Evolutionary conservation across 805 yeast genomes (phyloP), one percentile per base, ranked within the genome.

Genomic region (Cyberlindnera subsufficiens): DNA sequence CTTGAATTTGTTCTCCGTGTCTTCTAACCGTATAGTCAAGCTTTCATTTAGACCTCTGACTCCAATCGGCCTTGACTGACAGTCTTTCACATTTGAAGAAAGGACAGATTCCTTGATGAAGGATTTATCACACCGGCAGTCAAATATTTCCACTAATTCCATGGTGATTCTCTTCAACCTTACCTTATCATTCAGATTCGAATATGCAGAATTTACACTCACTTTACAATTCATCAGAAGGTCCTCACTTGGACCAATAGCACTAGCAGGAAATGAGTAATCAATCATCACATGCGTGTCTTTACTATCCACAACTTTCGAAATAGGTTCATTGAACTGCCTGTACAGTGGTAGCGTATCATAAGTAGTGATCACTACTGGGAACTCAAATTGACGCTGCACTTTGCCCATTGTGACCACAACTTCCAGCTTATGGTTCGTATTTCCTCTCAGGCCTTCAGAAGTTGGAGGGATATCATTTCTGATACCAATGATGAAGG

Each of bases 191-290:
- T 55, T 38, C 6, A 33, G 34, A n/a, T 35, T 47, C 17, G 34
- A 37, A 14, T 38, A 35, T 6, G 42, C 33, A 16, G 33, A 49
- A 20, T 49, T 52, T 69, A 76, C 36, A 71, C 46, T 35, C 1
- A 78, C 54, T 32, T 68, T 68, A 16, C 71, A 51, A 29, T 59
- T 55, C 6, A 78, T 40, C 6, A 54, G 50, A 7, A 80, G 53
- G 6, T 62, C 59, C 54, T 81, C 88, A 39, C 66, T 67, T 0
- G 81, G 81, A 1, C 85, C 82, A n/a, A 80, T 68, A 29, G 82
- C 72, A 6, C 78, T 67, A 6, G 69, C 67, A 1, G 80, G 76
- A 16, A 80, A 50, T 6, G 64, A 60, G 38, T 74, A 64, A 18
- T 72, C 75, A 8, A 74, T 65, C 29, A 71, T 53, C 10, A 75